These are phyloP conservation scores for Fusarium chlamydosporum DNA, from an alignment of 2,329 filamentous ascomycete genomes.

Conservation along the genomic window DNA sequence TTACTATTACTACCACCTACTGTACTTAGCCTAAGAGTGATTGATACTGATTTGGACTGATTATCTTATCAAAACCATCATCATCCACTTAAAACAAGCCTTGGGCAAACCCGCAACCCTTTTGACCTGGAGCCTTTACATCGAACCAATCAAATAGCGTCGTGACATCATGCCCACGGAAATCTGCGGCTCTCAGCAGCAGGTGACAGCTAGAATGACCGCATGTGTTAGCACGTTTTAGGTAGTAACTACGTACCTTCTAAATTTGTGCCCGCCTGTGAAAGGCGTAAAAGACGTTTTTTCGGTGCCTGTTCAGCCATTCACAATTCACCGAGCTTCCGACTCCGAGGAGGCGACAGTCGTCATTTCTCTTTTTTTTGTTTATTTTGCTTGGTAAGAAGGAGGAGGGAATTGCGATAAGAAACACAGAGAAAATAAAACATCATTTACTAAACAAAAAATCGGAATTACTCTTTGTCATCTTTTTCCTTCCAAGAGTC, in stretches of 20 bases:
- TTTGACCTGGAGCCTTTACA: constrained; percentile 11
- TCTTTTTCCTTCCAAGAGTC: background rate
- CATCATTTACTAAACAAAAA: background rate
- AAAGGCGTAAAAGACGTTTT: constrained; percentile 27
- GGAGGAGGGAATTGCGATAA: constrained; percentile 6
- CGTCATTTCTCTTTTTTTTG: constrained; percentile 26
- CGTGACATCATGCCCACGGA: constrained; percentile 46
- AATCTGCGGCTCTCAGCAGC: constrained; percentile 45
- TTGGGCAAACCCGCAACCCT: constrained; percentile 24
- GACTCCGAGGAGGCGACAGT: constrained; percentile 41
- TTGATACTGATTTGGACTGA: constrained; percentile 3
- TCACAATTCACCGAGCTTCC: constrained; percentile 43
- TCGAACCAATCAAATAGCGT: constrained; percentile 36
- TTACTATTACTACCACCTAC: background rate
- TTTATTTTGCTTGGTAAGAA: constrained; percentile 21
- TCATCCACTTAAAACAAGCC: constrained; percentile 14
- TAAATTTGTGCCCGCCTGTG: background rate
- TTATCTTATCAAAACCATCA: constrained; percentile 44
- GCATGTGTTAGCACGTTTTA: constrained; percentile 19
- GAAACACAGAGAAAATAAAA: background rate
- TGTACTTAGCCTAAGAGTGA: background rate
- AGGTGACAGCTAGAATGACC: constrained; percentile 30
- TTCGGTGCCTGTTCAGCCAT: background rate
- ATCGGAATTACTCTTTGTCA: background rate
- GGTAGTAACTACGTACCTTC: constrained; percentile 29